Base-by-base conservation (phyloP, 2,329 filamentous ascomycete genomes). In the Aspergillus vadensis region DNA sequence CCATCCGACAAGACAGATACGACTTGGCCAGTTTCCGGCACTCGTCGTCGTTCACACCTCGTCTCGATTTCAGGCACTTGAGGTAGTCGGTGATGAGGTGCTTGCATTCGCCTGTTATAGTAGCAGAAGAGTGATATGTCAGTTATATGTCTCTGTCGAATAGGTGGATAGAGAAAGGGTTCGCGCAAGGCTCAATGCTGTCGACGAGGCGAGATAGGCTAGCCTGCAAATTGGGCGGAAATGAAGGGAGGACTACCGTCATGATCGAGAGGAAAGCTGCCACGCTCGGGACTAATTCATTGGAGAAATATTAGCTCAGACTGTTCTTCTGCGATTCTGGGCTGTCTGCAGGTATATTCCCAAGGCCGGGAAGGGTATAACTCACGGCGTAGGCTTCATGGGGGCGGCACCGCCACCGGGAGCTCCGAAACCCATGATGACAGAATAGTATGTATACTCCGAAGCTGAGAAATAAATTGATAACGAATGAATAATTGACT, bases 241-340 rank as follows among this genome's bases (percentile, higher is more conserved):
- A 5, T 5, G 3, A 19, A 6, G 36, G 47, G 36, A 44, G 32
- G n/a, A 15, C 7, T 79, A 88, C 86, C 92, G 76, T 97, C 92
- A 71, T 97, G 93, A 77, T 98, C 94, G 58, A 98, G 86, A n/a
- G 94, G 94, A 73, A 98, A 98, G 70, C 91, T 96, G 58, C 94
- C 94, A 70, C 93, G 88, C 76, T 97, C 91, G 5, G 94, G 94
- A 59, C 91, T 95, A 59, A 3, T 3, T 21, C 9, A 54, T 36
- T 9, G 17, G 41, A 3, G 6, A 48, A 63, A 44, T 65, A 58
- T 58, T 44, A 59, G 44, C 23, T 36, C 6, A 1, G 3, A 10
- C 9, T 15, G 5, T 44, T 21, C 6, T 12, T 44, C 12, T 15
- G 12, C 10, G 7, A 47, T n/a, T 27, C 6, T 21, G 14, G 17